Conservation (phyloP, 1,284 basidiomycete genomes). For the Irpex sp. region DNA sequence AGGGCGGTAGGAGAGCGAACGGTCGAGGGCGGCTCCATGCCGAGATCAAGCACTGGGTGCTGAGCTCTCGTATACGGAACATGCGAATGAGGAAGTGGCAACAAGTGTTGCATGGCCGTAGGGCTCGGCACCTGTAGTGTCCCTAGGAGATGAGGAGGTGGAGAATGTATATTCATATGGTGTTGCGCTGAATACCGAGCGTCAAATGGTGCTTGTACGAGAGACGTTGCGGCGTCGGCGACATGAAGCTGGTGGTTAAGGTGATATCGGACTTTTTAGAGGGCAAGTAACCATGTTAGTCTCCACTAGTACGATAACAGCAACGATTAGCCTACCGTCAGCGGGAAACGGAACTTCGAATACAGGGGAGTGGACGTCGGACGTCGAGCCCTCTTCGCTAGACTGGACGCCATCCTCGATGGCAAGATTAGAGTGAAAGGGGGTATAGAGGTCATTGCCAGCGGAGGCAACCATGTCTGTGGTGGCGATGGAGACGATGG, state of each 20-base stretch:
- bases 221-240: conserved; percentile 17
- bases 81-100: conserved; percentile 12
- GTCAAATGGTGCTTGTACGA: conserved; percentile 24
- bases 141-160: conserved; percentile 28
- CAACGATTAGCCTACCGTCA: conserved; percentile 27
- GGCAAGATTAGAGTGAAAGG: conserved; percentile 46
- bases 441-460: conserved; percentile 51
- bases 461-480: conserved; percentile 50
- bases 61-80: conserved; percentile 9
- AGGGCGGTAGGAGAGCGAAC: conserved; percentile 20
- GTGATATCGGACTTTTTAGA: conserved; percentile 70
- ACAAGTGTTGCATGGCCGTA: conserved; percentile 22
- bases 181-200: conserved; percentile 23
- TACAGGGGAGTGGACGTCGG: conserved; percentile 65
- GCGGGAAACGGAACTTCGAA: conserved; percentile 48
- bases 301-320: conserved; percentile 17
- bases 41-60: conserved; percentile 25
- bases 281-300: conserved; percentile 35
- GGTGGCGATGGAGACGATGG: conserved; percentile 18
- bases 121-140: conserved; percentile 28
- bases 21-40: conserved; percentile 18
- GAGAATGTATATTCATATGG: conserved; percentile 23
- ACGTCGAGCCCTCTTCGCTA: conserved; percentile 56
- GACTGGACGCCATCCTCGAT: conserved; percentile 64
- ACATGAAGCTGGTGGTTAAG: conserved; percentile 27